A percentile compares a stretch with the other conserved stretches of the same genome.
Conservation (phyloP, 2,329 filamentous ascomycete species). For the Botrytis deweyae region DNA sequence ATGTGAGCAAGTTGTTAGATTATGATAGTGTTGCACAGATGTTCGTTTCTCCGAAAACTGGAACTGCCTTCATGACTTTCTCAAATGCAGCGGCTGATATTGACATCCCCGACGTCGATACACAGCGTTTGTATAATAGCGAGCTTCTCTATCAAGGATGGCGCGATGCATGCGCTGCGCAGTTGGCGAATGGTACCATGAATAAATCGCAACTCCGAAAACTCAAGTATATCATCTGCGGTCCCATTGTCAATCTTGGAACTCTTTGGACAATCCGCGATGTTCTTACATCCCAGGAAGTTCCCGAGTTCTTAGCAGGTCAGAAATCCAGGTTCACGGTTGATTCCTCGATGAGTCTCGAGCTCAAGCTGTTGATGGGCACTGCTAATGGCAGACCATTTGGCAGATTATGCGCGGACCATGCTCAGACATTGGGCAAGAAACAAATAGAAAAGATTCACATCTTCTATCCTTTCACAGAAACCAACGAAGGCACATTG, state of each 20-base stretch:
- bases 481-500: background rate
- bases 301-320: background rate
- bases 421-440: background rate
- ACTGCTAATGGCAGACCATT: background rate
- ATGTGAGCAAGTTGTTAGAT: background rate
- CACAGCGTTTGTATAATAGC: background rate
- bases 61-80: background rate
- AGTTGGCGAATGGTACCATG: background rate
- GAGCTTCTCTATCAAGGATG: slow-evolving; percentile 4
- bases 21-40: background rate
- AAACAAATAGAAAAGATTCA: background rate
- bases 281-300: background rate
- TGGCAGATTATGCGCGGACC: background rate
- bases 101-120: background rate
- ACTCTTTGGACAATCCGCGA: background rate
- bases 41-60: background rate
- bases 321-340: background rate
- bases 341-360: background rate
- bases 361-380: background rate
- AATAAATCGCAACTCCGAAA: too few species aligned
- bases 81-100: background rate
- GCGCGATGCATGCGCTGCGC: background rate
- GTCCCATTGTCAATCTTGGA: background rate
- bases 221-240: background rate
- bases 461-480: background rate